Evolutionary conservation across 495 filamentous ascomycete genomes (phyloP), one percentile per base, ranked within the genome.

Genomic region (Hyphodiscus hymeniophilus): DNA sequence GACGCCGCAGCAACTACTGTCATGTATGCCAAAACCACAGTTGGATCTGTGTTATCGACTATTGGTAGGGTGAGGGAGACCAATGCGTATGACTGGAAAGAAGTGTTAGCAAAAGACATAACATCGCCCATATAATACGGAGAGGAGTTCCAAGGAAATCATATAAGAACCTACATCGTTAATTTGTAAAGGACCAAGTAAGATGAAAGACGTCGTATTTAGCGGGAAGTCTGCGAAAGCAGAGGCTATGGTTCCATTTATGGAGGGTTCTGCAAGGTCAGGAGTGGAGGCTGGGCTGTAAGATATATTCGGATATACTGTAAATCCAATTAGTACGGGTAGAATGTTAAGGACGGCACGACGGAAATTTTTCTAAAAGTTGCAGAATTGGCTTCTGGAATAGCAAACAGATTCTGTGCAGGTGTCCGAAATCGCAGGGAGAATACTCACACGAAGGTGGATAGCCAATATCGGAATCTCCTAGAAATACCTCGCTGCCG

Each of bases 61-160:
- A 94, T 76, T 0, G 87, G 84, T 16, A 87, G 56, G 2, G 87
- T 90, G 46, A 94, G 61, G 20, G 87, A 94, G n/a, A 90, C 50
- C n/a, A 94, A 75, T 13, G 69, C 60, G 40, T 48, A 56, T 0
- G 50, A 44, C 31, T 28, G 10, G 26, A 4, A 10, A 28, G 26
- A 28, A 28, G 26, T 5, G 26, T 28, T 28, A 28, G 10, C 10
- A n/a, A n/a, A n/a, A n/a, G n/a, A n/a, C n/a, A n/a, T 28, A 10
- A 28, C 10, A 28, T 4, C 4, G 26, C 26, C 5, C 10, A 28
- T 28, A 28, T 28, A 28, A n/a, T n/a, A n/a, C n/a, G 26, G 10
- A 5, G 26, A 28, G 26, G 26, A 10, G 4, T 28, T 28, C 26
- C 26, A 4, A 4, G 10, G 26, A 28, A 10, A 28, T 5, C 26